Evolutionary conservation across 345 rosid species (phyloP).

Genomic region (Brassica carinata): DNA sequence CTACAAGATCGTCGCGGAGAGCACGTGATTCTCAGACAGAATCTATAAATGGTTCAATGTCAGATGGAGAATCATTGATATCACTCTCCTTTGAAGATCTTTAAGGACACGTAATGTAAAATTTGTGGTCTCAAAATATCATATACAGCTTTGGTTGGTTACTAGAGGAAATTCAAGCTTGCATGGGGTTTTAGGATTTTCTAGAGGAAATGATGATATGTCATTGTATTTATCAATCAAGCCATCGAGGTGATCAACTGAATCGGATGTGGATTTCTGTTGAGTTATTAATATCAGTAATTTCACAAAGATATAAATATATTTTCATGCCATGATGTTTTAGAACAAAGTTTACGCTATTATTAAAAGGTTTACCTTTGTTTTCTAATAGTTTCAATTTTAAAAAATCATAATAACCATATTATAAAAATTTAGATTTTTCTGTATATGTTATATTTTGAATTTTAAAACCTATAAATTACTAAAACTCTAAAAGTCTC

Average conservation of each 20-base stretch:
- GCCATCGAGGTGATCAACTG: background rate
- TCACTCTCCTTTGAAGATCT: slow-evolving; percentile 2
- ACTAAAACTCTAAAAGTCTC: no score
- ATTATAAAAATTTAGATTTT: no score
- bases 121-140: background rate
- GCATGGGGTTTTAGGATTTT: background rate
- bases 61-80: slow-evolving; percentile 25
- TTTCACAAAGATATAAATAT: background rate
- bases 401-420: no score
- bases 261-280: background rate
- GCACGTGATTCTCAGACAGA: slow-evolving; percentile 25
- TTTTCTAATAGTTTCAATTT: background rate
- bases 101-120: background rate
- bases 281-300: background rate
- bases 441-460: no score
- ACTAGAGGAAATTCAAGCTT: slow-evolving; percentile 6
- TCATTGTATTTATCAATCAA: background rate
- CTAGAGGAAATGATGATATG: background rate
- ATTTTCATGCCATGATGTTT: background rate
- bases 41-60: slow-evolving; percentile 18
- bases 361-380: background rate
- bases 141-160: background rate
- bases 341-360: background rate
- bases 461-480: no score
- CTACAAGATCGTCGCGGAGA: slow-evolving; percentile 45